Conservation (phyloP, 805 yeast species). For the Saccharomycopsis olivae region DNA sequence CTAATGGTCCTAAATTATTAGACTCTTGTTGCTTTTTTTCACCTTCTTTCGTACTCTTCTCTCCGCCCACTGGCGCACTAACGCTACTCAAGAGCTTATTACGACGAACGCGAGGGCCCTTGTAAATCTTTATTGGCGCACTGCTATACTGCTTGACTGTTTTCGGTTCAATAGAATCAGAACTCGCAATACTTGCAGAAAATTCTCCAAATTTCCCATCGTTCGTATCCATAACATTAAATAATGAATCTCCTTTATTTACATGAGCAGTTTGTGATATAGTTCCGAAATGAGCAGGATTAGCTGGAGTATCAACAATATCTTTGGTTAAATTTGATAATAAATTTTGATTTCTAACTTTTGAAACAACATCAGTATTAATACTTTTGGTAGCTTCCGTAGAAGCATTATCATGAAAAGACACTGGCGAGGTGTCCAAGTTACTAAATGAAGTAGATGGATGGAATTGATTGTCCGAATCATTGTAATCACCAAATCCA, state of each 20-base stretch:
- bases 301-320: constrained; percentile 1
- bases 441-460: not conserved
- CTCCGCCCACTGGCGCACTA: constrained; percentile 8
- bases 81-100: constrained; percentile 1
- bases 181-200: not conserved
- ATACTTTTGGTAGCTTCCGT: constrained; percentile 12
- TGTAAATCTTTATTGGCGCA: constrained; percentile 34
- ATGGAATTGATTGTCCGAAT: constrained; percentile 1
- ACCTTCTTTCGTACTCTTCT: constrained; percentile 3
- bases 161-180: not conserved
- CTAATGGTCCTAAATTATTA: constrained; percentile 15
- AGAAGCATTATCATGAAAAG: constrained; percentile 2
- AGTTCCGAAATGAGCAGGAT: not conserved
- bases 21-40: not conserved
- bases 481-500: constrained; percentile 9
- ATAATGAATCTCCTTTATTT: constrained; percentile 19
- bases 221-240: constrained; percentile 6
- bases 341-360: constrained; percentile 17
- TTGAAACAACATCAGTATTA: constrained; percentile 19
- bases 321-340: constrained; percentile 17
- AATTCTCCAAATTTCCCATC: constrained; percentile 9
- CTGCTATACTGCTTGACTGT: not conserved
- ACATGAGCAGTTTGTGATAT: constrained; percentile 1
- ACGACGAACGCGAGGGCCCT: constrained; percentile 38
- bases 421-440: not conserved